Base-by-base conservation (phyloP, 2,329 filamentous ascomycete species). In the Diplodia intermedia region DNA sequence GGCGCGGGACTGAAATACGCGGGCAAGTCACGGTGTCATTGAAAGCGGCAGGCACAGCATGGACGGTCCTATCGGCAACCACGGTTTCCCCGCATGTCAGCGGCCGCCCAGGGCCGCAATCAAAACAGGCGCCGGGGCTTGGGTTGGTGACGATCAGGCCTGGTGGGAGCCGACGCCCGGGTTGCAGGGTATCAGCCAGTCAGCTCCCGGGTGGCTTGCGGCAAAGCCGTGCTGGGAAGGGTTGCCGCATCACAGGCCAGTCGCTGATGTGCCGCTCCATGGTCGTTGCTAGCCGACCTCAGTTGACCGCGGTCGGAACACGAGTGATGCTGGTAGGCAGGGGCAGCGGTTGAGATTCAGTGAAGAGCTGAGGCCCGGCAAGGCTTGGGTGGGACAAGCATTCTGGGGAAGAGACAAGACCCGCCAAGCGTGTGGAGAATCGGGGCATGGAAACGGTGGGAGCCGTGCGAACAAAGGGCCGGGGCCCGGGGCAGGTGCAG, bases 121-220 rank as follows among this genome's bases (percentile, higher is more conserved):
- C 60, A 63, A 52, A 63, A 63, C 43, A 63, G 47, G 60, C 60
- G 43, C 60, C 60, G 60, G 60, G 36, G 60, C 14, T 20, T 56
- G 33, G 54, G 43, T 3, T n/a, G 56, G 36, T 11, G 56, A 60
- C 40, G n/a, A 62, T 23, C 60, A 52, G 60, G 47, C 47, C 60
- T 9, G 56, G 50, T 52, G 29, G 18, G 50, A 31, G 18, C 60
- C 7, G 47, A 36, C 31, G 60, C 12, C 43, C 60, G 60, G 31
- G 60, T 38, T 52, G 47, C 33, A 11, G 60, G 60, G 60, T 49
- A 63, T 26, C 60, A 52, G 47, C 60, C 60, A 63, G 60, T 63
- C 60, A 63, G 60, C 50, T 23, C 18, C 31, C 9, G 36, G 60
- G 47, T 63, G 60, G 60, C 60, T 20, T 63, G 60, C 60, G 43